phyloP scores from a whole-genome alignment of 768 basidiomycete genomes.

The Mycena indigotica region DNA sequence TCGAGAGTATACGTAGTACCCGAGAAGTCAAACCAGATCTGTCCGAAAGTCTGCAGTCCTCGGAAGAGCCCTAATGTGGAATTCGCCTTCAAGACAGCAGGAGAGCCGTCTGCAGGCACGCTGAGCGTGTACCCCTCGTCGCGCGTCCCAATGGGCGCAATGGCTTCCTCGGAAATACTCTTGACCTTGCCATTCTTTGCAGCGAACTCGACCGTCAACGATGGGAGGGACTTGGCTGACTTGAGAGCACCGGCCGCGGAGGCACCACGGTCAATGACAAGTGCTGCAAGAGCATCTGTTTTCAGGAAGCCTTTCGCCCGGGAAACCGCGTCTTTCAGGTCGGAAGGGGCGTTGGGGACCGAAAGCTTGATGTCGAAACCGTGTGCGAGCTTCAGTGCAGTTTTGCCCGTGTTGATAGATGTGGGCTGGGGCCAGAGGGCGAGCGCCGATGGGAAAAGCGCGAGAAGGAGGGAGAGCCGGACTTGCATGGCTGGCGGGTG shows the following conservation, averaged over 20 bases:
- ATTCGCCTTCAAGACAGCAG: conserved; percentile 43
- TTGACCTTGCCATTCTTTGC: conserved; percentile 5
- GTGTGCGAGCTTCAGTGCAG: conserved; percentile 14
- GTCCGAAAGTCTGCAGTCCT: conserved; percentile 55
- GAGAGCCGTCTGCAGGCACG: conserved; percentile 42
- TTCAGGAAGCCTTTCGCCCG: conserved; percentile 36
- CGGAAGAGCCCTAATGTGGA: conserved; percentile 50
- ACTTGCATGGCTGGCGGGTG: conserved; percentile 12
- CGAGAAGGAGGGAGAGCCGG: conserved; percentile 10
- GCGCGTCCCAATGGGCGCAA: conserved; percentile 37
- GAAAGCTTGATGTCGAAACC: conserved; percentile 15
- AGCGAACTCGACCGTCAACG: conserved; percentile 35
- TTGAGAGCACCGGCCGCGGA: conserved; percentile 32
- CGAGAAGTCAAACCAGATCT: conserved; percentile 39
- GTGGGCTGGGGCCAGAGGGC: conserved; percentile 25
- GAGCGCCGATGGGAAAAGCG: conserved; percentile 15
- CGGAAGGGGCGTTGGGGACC: conserved; percentile 24
- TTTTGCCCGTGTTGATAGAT: conserved; percentile 13
- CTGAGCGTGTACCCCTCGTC: conserved; percentile 48
- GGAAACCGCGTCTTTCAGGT: conserved; percentile 42
- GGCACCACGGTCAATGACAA: conserved; percentile 45
- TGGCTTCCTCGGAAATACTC: conserved; percentile 41
- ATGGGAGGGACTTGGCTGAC: conserved; percentile 33
- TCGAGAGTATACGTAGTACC: conserved; percentile 38
- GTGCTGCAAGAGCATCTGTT: conserved; percentile 43